Conservation (phyloP, 163 green algal genomes). For the Volvox carteri region DNA sequence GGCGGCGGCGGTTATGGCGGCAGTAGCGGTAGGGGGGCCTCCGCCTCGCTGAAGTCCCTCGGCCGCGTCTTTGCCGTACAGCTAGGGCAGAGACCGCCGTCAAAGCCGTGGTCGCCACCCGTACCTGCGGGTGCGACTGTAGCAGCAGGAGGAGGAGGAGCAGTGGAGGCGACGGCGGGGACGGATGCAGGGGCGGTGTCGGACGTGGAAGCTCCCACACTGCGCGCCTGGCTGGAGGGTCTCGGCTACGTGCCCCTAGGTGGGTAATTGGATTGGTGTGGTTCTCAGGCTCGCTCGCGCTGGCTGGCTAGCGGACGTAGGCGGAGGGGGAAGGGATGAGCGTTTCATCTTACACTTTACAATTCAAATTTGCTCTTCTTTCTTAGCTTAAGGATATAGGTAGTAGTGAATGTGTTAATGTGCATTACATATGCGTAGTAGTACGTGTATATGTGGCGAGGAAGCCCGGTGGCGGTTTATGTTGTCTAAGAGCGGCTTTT, state of each 20-base stretch:
- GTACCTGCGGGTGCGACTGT: neutral
- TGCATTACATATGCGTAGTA: neutral
- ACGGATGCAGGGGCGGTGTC: neutral
- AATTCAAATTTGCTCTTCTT: neutral
- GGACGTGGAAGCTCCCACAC: neutral
- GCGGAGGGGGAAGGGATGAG: neutral
- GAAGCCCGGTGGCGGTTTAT: no score
- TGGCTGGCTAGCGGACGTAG: neutral
- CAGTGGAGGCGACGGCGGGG: neutral
- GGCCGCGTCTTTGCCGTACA: neutral
- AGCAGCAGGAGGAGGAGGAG: neutral
- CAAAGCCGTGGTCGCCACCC: neutral
- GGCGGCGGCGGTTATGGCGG: neutral
- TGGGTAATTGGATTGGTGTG: neutral
- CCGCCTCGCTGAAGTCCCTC: neutral
- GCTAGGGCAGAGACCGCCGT: neutral
- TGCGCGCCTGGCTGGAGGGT: slow-evolving; percentile 28
- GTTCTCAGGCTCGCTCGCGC: neutral
- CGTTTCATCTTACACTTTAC: neutral
- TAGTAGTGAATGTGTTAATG: neutral
- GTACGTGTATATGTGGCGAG: neutral
- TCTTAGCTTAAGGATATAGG: neutral
- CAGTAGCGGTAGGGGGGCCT: neutral
- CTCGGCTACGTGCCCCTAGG: slow-evolving; percentile 34
- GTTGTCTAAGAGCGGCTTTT: no score